Base-by-base conservation (phyloP, 148 eudicot species). In the Fagopyrum tataricum region DNA sequence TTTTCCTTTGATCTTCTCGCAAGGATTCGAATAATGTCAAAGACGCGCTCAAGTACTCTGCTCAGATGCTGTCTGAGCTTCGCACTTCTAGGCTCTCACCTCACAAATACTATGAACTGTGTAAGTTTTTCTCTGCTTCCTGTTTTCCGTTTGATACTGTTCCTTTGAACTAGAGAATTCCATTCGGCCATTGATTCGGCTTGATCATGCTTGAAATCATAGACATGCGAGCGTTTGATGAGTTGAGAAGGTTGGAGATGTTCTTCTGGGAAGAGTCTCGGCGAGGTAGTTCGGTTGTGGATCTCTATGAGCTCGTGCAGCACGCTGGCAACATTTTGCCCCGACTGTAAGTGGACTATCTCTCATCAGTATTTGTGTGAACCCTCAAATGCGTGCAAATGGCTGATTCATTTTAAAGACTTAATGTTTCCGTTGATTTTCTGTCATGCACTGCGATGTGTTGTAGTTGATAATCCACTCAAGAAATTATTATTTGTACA, bases 171-270 rank as follows among this genome's bases (percentile, higher is more conserved):
- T 58, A n/a, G 64, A 42, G 72, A 44, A 42, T 64, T 64, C 44
- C 15, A 70, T 9, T 10, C 51, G 48, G 52, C 31, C 31, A 4
- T 70, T 46, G 26, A 70, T 42, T 70, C 44, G 49, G 39, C 44
- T 13, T 15, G 52, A 42, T 46, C 72, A 7, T 64, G 69, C 15
- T 64, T 64, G 43, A 39, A 14, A 37, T 64, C 11, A 7, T 31
- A 95, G 99, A 95, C 84, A 91, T 95, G 99, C 87, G 99, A 56
- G 99, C 99, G 11, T 95, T 95, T 86, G 97, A 95, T 82, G 99
- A 95, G 74, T 78, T 95, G 90, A 87, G 96, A 74, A 95, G 86
- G 80, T 75, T 95, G 72, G 99, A 95, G 83, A 79, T 92, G 75
- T 95, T 91, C 81, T 95, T 95, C 74, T 82, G 73, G 74, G 99